These are phyloP conservation scores for Sarocladium kiliense DNA, from an alignment of 2,329 filamentous ascomycete species.

Conservation along the genomic window DNA sequence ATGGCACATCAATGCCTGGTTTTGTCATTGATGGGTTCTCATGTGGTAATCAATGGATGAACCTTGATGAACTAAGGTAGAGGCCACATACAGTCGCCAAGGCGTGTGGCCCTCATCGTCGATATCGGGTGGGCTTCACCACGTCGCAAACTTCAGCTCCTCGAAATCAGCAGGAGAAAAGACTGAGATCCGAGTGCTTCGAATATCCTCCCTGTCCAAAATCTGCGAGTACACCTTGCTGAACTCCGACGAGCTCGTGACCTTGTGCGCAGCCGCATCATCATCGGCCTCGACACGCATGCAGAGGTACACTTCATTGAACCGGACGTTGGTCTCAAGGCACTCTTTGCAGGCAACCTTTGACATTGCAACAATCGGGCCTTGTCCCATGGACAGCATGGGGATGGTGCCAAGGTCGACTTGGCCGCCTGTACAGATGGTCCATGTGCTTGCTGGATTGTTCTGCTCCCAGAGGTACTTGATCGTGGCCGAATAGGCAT, in stretches of 20 bases:
- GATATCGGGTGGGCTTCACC: neutral
- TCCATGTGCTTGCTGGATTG: conserved; percentile 22
- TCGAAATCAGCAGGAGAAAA: neutral
- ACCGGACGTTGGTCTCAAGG: conserved; percentile 26
- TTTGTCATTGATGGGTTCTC: too few species aligned
- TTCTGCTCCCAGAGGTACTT: conserved; percentile 25
- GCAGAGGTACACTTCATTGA: conserved; percentile 33
- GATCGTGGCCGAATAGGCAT: conserved; percentile 25
- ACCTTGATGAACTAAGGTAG: too few species aligned
- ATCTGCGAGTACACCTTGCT: conserved; percentile 10
- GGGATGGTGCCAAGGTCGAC: conserved; percentile 19
- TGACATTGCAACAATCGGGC: conserved; percentile 29
- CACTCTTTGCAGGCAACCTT: conserved; percentile 23
- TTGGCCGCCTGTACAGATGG: conserved; percentile 24
- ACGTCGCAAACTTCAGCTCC: neutral
- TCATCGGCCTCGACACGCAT: conserved; percentile 19
- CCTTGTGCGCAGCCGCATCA: neutral
- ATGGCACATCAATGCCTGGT: too few species aligned
- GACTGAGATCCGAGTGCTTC: neutral
- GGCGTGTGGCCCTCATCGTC: too few species aligned
- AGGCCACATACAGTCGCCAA: too few species aligned
- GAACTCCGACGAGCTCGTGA: conserved; percentile 10
- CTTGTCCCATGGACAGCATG: conserved; percentile 26
- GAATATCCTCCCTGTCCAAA: conserved; percentile 10
- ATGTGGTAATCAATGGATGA: too few species aligned